A percentile compares a stretch with the other conserved stretches of the same genome.
Conservation (phyloP, 345 rosid genomes). For the Turnera subulata region DNA sequence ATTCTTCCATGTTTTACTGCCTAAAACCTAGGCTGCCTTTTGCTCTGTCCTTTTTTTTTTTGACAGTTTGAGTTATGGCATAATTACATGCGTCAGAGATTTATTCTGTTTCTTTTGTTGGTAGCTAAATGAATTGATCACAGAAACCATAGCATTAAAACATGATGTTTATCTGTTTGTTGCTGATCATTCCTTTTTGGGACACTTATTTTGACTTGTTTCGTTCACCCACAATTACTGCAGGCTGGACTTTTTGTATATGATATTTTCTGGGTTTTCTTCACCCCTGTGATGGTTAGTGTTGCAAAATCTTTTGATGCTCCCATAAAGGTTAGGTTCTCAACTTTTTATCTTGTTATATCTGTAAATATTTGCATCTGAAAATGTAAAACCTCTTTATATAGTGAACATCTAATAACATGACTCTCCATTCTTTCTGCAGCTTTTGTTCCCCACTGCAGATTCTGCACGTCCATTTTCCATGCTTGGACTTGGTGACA, state of each 20-base stretch:
- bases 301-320: conserved; percentile 99
- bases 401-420: neutral
- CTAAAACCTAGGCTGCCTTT: too few relatives aligned
- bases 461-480: conserved; percentile 78
- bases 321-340: conserved; percentile 85
- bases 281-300: conserved; percentile 98
- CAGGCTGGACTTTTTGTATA: conserved; percentile 96
- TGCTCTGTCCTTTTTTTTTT: too few relatives aligned
- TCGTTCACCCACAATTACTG: conserved; percentile 7
- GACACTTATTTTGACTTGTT: neutral
- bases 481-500: conserved; percentile 99
- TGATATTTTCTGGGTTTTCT: conserved; percentile 99
- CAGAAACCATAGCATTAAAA: too few relatives aligned
- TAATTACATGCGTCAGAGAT: too few relatives aligned
- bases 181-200: neutral
- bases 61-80: too few relatives aligned
- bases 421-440: conserved; percentile 11
- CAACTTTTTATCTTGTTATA: neutral
- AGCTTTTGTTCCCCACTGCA: conserved; percentile 95
- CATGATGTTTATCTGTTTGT: neutral
- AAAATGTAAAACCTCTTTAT: neutral
- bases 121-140: too few relatives aligned
- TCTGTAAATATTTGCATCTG: neutral
- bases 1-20: too few relatives aligned
- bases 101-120: too few relatives aligned